Conservation (phyloP, 2,329 filamentous ascomycete genomes). For the Verticillium nubilum region DNA sequence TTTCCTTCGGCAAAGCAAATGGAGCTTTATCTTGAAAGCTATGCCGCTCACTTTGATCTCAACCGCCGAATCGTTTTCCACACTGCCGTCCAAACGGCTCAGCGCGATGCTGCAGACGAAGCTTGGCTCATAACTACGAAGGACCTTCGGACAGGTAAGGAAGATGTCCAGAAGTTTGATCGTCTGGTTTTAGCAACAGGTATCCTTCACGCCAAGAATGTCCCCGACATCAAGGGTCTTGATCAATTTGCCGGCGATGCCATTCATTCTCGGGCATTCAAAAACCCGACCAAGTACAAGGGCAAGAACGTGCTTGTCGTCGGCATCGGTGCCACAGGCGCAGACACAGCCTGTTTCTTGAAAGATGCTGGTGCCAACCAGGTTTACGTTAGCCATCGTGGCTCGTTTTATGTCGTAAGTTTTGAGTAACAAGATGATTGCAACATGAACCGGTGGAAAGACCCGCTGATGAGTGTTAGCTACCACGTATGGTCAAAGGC, state of each 20-base stretch:
- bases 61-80: conserved; percentile 19
- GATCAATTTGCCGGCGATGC: conserved; percentile 12
- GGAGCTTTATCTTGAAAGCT: conserved; percentile 33
- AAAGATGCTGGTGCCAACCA: conserved; percentile 6
- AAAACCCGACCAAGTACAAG: conserved; percentile 7
- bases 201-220: conserved; percentile 4
- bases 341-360: conserved; percentile 42
- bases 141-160: not conserved
- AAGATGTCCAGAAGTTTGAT: conserved; percentile 3
- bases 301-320: conserved; percentile 62
- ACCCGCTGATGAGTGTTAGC: not conserved
- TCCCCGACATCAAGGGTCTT: conserved; percentile 7
- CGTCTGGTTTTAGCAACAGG: conserved; percentile 9
- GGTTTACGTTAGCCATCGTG: conserved; percentile 9
- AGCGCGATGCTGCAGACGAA: conserved; percentile 4
- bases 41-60: conserved; percentile 32
- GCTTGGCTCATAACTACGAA: not conserved
- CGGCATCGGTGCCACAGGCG: conserved; percentile 72
- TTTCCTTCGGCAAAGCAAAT: conserved; percentile 19
- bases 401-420: conserved; percentile 5
- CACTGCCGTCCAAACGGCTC: conserved; percentile 2
- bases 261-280: conserved; percentile 11
- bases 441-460: not conserved
- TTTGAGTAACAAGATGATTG: not conserved
- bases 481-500: conserved; percentile 4